These are phyloP conservation scores for Saprolegnia diclina DNA, from an alignment of 352 stramenopile genomes.

Conservation along the genomic window DNA sequence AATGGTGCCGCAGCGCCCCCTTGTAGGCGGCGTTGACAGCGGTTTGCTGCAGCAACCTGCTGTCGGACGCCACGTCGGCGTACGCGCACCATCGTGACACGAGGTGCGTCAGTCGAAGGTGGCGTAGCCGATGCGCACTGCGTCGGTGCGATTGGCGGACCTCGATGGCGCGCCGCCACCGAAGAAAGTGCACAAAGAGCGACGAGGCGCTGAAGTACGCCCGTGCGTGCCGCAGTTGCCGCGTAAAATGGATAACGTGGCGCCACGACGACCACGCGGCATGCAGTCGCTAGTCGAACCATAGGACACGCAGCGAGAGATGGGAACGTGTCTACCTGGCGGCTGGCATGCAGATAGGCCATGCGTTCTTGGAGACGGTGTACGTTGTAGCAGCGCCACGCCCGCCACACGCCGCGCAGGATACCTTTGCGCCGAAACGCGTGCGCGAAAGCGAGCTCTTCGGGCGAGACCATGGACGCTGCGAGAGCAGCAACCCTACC, in stretches of 20 bases:
- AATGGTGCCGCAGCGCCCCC: too few relatives aligned
- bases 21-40: too few relatives aligned
- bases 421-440: neutral
- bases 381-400: neutral
- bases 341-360: neutral
- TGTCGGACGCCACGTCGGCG: too few relatives aligned
- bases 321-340: neutral
- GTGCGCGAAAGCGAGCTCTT: neutral
- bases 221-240: neutral
- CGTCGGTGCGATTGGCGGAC: neutral
- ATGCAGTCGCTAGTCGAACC: neutral
- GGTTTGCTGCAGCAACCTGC: too few relatives aligned
- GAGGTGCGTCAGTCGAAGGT: neutral
- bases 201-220: neutral
- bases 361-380: neutral
- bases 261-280: neutral
- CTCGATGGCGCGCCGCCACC: neutral
- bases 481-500: neutral
- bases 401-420: neutral
- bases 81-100: neutral
- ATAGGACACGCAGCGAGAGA: neutral
- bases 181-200: neutral
- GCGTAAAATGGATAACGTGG: neutral
- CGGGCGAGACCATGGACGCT: neutral
- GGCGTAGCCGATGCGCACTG: neutral